Evolutionary conservation across 2,329 filamentous ascomycete genomes (phyloP).

Genomic region (Xylariaceae sp.): DNA sequence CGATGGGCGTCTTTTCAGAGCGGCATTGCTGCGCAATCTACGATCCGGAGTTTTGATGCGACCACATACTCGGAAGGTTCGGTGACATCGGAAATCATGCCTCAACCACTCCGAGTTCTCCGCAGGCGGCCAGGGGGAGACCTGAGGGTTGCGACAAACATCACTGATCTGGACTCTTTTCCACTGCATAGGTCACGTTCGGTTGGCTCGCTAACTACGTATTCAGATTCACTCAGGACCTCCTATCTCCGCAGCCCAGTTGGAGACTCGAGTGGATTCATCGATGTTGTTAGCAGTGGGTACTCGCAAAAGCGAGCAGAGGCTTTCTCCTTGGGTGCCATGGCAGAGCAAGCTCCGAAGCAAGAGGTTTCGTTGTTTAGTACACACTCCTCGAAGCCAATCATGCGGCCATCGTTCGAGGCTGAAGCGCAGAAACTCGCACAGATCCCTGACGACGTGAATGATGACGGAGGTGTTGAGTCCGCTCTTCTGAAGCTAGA

Average conservation of each 20-base stretch:
- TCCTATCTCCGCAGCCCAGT: constrained; percentile 53
- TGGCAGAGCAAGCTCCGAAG: constrained; percentile 55
- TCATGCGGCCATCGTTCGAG: constrained; percentile 79
- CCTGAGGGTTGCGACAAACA: constrained; percentile 67
- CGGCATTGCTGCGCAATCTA: constrained; percentile 52
- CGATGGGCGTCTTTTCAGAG: constrained; percentile 66
- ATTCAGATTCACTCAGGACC: constrained; percentile 62
- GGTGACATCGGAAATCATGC: constrained; percentile 48
- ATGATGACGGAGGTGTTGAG: constrained; percentile 85
- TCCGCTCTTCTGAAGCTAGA: constrained; percentile 92
- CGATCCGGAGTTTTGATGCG: constrained; percentile 63
- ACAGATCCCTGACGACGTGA: constrained; percentile 79
- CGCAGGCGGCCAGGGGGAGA: constrained; percentile 76
- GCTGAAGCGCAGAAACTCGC: constrained; percentile 85
- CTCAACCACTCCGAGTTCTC: constrained; percentile 63
- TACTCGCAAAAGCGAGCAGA: constrained; percentile 46
- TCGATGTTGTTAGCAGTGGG: constrained; percentile 49
- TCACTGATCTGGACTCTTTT: constrained; percentile 60
- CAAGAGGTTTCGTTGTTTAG: constrained; percentile 59
- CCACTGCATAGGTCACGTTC: constrained; percentile 58
- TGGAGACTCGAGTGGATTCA: constrained; percentile 45
- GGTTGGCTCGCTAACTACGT: constrained; percentile 61
- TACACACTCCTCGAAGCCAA: constrained; percentile 63
- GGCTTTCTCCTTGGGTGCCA: constrained; percentile 61
- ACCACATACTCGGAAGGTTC: constrained; percentile 58